Conservation (phyloP, 2,329 filamentous ascomycete genomes). For the Incumbomyces lentus region DNA sequence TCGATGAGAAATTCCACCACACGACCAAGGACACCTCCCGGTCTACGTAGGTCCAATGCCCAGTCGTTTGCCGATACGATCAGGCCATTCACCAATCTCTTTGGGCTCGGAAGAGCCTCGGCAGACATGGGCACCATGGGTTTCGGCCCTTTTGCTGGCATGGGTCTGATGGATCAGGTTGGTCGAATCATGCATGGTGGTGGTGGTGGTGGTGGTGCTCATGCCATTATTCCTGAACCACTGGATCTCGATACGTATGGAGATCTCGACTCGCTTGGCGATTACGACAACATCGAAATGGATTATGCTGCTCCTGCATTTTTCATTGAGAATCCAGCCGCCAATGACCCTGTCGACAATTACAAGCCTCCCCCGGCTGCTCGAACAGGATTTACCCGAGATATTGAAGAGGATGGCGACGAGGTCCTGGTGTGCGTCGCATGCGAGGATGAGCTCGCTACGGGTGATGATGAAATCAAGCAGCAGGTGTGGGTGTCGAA, state of each 20-base stretch:
- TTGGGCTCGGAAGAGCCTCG: not conserved
- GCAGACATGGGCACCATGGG: not conserved
- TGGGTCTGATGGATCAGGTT: not conserved
- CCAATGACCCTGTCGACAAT: conserved; percentile 15
- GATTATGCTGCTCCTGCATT: conserved; percentile 37
- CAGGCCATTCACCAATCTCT: not conserved
- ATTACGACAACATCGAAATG: conserved; percentile 17
- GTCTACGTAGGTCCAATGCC: conserved; percentile 7
- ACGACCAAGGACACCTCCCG: conserved; percentile 12
- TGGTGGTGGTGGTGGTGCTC: not conserved
- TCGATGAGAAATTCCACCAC: conserved; percentile 22
- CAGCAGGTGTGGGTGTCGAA: conserved; percentile 89
- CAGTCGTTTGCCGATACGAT: conserved; percentile 7
- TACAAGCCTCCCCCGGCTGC: conserved; percentile 57
- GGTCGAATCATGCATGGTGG: not conserved
- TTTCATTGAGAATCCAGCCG: conserved; percentile 22
- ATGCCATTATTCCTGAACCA: conserved; percentile 4
- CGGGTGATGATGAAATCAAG: conserved; percentile 56
- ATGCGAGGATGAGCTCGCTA: conserved; percentile 73
- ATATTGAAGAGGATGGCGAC: conserved; percentile 51
- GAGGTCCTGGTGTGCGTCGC: conserved; percentile 72
- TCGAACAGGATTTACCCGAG: conserved; percentile 68
- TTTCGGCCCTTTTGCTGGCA: not conserved
- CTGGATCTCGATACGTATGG: conserved; percentile 11
- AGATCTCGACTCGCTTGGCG: conserved; percentile 13